Base-by-base conservation (phyloP, 306 rosid species). In the Nissolia schottii region DNA sequence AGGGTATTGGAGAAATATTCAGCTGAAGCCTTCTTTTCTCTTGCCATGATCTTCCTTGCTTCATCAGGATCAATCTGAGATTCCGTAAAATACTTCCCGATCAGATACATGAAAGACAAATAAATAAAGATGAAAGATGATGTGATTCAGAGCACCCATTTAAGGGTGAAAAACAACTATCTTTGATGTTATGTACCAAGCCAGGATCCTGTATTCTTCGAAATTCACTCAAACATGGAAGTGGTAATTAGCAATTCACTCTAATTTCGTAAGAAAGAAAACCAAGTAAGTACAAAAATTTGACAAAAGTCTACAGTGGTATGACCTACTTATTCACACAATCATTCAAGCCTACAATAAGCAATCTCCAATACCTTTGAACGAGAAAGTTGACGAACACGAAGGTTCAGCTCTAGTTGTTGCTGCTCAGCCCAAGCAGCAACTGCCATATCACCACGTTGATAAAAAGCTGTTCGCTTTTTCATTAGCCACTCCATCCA, bases 391-490 rank as follows among this genome's bases (percentile, higher is more conserved):
- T 85, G 92, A 8, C 98, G 97, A 13, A 79, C 97, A 2, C 98
- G 97, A 59, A 89, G 62, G 83, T 82, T 82, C 83, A 93, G 54
- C 86, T 87, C 91, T 8, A 85, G 88, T 75, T 93, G 98, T 77
- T 93, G 98, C 81, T 91, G 98, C 83, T 93, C 98, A 14, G 97
- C 94, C 98, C 98, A 93, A 78, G 98, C 98, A 41, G 85, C 92
- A 81, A 91, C 81, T 38, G 97, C 98, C 98, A 94, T 91, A 59
- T 91, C 95, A 54, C 98, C 97, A 64, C 96, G 95, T 73, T 94
- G 98, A 82, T 86, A 81, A 74, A 94, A 94, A 79, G 97, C 97
- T 89, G 79, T 91, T 70, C 97, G 82, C 81, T 89, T 91, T 81
- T 94, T 89, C 19, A 89, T 86, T 67, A 91, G 90, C 97, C 98